Percentiles rank a stretch among this genome's conserved stretches.
Conservation (phyloP, 805 yeast genomes). For the Candida silvicultrix region DNA sequence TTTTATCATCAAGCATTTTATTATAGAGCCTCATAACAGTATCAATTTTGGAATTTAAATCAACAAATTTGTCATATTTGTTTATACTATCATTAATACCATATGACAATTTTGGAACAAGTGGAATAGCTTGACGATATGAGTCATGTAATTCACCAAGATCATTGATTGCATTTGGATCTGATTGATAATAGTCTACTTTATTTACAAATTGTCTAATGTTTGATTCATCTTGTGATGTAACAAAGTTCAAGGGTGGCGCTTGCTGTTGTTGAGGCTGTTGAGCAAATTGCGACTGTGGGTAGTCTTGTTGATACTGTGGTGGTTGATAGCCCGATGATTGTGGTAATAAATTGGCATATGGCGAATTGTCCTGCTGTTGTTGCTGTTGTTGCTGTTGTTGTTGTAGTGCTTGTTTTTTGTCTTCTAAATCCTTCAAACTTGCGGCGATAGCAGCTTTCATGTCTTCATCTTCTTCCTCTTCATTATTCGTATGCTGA, state of each 20-base stretch:
- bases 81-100: constrained; percentile 51
- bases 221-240: constrained; percentile 62
- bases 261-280: constrained; percentile 2
- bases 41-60: constrained; percentile 72
- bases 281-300: constrained; percentile 6
- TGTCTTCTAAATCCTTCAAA: constrained; percentile 58
- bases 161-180: constrained; percentile 8
- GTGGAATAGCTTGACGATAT: constrained; percentile 49
- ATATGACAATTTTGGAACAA: constrained; percentile 65
- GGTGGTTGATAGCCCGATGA: constrained; percentile 5
- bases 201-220: constrained; percentile 65
- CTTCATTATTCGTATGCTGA: constrained; percentile 21
- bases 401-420: constrained; percentile 6
- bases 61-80: constrained; percentile 60
- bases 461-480: constrained; percentile 81
- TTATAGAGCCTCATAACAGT: constrained; percentile 76
- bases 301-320: constrained; percentile 10
- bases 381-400: constrained; percentile 3
- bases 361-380: constrained; percentile 4
- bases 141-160: constrained; percentile 50
- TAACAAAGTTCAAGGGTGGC: constrained; percentile 30
- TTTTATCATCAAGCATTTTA: constrained; percentile 55
- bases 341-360: constrained; percentile 12
- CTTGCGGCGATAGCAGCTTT: constrained; percentile 94
- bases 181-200: constrained; percentile 34